Percentiles rank a stretch among this genome's conserved stretches.
Conservation (phyloP, 306 rosid species). For the Dalbergia oliveri region DNA sequence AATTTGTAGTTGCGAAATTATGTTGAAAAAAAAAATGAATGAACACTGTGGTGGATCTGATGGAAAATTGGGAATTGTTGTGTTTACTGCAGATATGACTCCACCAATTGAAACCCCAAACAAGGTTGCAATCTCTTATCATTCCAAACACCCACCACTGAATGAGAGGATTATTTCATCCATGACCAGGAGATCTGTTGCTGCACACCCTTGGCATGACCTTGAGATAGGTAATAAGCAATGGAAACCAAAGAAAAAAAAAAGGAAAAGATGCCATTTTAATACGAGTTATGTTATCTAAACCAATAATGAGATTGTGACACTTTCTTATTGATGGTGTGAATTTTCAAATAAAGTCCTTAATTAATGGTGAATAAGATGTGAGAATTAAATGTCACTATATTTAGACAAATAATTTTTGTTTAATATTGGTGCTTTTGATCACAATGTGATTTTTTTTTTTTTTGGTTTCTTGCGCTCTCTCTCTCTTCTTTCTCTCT, state of each 20-base stretch:
- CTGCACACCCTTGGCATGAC: conserved; percentile 99
- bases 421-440: background rate
- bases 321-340: too few species aligned
- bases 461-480: background rate
- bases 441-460: background rate
- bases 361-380: too few species aligned
- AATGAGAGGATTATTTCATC: conserved; percentile 98
- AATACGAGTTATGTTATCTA: too few species aligned
- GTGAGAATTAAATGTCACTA: too few species aligned
- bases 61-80: background rate
- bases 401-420: too few species aligned
- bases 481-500: too few species aligned
- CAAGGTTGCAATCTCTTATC: conserved; percentile 48
- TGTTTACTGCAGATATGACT: conserved; percentile 56
- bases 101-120: conserved; percentile 74
- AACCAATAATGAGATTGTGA: too few species aligned
- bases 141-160: conserved; percentile 69
- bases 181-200: conserved; percentile 89
- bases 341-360: too few species aligned
- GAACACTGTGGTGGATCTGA: conserved; percentile 12
- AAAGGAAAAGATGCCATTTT: background rate
- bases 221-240: conserved; percentile 89
- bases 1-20: background rate
- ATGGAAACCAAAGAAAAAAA: background rate
- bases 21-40: conserved; percentile 1